Evolutionary conservation across 371 early-diverging fungal species (phyloP), one percentile per base, ranked within the genome.

Genomic region (Mortierella sp.): DNA sequence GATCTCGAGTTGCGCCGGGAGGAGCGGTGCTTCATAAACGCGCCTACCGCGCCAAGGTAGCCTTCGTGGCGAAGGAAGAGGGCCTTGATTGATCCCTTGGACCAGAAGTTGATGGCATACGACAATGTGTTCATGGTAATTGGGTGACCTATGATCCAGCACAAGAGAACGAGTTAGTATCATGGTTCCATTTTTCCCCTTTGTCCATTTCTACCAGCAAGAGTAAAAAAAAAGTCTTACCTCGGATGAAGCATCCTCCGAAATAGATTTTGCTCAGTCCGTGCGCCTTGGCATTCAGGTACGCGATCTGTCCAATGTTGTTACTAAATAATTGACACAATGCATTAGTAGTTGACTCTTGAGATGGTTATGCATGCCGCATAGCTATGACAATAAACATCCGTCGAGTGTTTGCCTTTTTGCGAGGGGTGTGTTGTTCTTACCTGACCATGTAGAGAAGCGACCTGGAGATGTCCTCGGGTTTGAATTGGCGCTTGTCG

Each of bases 221-320:
- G 2, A 34, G 16, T 34, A 19, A 31, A 19, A 22, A 31, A 14
- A 65, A 19, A 26, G 45, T n/a, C 34, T 85, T 89, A 89, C 93
- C 98, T 88, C 98, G 91, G 70, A 98, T 97, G 87, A 97, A 99
- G 85, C 94, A 97, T 41, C 99, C 99, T 71, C 96, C 96, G 89
- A 99, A 99, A 87, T 97, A 99, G 53, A 99, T 98, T 58, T 91
- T 89, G 44, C 88, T 92, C 71, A 98, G 90, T n/a, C 93, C 94
- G 87, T 99, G 97, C 34, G 94, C 93, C 77, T 95, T 92, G 4
- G 99, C 99, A 81, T 97, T 97, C 73, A 99, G 86, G 80, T 97
- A 98, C 0, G 98, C 99, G 64, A 99, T 98, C 87, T 99, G 99
- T 22, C 98, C 98, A 89, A 99, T 96, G 85, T 97, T 98, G 89